Evolutionary conservation across 495 filamentous ascomycete genomes (phyloP).

Genomic region (Parmelia sp.): DNA sequence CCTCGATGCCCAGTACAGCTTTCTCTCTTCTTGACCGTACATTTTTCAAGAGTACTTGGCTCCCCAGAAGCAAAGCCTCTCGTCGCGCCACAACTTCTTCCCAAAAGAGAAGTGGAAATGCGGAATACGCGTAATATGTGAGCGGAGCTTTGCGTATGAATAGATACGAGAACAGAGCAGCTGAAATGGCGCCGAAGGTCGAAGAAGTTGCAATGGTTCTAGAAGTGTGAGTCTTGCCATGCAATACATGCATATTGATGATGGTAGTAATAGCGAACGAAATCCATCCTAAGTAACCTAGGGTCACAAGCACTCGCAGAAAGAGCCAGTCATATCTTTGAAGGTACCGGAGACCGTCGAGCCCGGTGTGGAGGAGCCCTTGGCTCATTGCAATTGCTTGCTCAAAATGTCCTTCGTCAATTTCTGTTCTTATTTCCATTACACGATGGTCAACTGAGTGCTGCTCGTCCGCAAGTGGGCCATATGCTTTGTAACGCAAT

Average conservation of each 20-base stretch:
- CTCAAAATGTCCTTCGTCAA: slow-evolving; percentile 59
- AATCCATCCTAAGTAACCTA: slow-evolving; percentile 97
- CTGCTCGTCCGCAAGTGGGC: slow-evolving; percentile 51
- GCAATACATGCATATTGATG: slow-evolving; percentile 80
- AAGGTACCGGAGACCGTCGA: slow-evolving; percentile 85
- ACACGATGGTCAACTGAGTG: slow-evolving; percentile 64
- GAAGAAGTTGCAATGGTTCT: slow-evolving; percentile 54
- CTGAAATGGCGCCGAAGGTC: slow-evolving; percentile 69
- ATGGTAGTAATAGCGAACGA: slow-evolving; percentile 89
- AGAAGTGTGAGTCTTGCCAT: slow-evolving; percentile 60
- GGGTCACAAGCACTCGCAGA: slow-evolving; percentile 79
- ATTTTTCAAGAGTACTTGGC: slow-evolving; percentile 60
- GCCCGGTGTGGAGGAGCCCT: slow-evolving; percentile 65
- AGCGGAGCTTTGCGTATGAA: slow-evolving; percentile 69
- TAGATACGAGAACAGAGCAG: slow-evolving; percentile 70
- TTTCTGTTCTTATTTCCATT: slow-evolving; percentile 57
- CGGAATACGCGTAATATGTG: slow-evolving; percentile 86
- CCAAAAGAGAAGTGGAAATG: slow-evolving; percentile 94
- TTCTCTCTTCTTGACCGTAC: slow-evolving; percentile 51
- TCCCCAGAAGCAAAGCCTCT: slow-evolving; percentile 60
- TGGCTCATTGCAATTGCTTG: slow-evolving; percentile 70
- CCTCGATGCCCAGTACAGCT: slow-evolving; percentile 53
- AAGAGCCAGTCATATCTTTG: slow-evolving; percentile 99
- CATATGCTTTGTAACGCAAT: slow-evolving; percentile 70
- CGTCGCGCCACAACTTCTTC: slow-evolving; percentile 86